Evolutionary conservation across 164 flowering plant genomes (phyloP).

Genomic region (Paratinospora sagittata): DNA sequence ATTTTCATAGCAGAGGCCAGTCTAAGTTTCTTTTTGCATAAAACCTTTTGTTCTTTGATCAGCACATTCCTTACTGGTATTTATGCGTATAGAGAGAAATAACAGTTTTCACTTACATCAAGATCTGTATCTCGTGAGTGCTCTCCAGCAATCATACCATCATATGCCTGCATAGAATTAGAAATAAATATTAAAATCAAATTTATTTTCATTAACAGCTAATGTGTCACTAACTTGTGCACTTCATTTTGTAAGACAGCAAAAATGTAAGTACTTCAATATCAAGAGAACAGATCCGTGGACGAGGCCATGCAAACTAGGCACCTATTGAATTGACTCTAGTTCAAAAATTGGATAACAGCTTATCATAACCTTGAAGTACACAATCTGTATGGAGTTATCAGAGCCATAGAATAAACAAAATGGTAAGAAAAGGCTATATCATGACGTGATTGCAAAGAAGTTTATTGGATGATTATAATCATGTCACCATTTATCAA

Average conservation of each 20-base stretch:
- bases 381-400: neutral
- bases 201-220: neutral
- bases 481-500: neutral
- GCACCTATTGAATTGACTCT: neutral
- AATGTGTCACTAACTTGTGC: neutral
- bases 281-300: too few species aligned
- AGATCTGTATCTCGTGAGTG: constrained; percentile 94
- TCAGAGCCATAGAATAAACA: constrained; percentile 1
- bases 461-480: neutral
- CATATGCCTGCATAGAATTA: constrained; percentile 60
- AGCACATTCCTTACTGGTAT: neutral
- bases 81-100: neutral
- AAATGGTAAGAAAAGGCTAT: too few species aligned
- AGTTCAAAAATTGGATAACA: neutral
- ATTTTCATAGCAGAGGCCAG: constrained; percentile 14
- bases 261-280: too few species aligned
- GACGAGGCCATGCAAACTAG: neutral
- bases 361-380: neutral
- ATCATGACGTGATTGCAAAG: neutral
- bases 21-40: constrained; percentile 7
- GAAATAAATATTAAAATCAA: neutral
- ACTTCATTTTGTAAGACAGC: neutral
- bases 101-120: constrained; percentile 56
- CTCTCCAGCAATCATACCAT: constrained; percentile 98
- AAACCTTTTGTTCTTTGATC: neutral